These are phyloP conservation scores for Moricandia moricandioides DNA, from an alignment of 345 rosid genomes.

Conservation along the genomic window DNA sequence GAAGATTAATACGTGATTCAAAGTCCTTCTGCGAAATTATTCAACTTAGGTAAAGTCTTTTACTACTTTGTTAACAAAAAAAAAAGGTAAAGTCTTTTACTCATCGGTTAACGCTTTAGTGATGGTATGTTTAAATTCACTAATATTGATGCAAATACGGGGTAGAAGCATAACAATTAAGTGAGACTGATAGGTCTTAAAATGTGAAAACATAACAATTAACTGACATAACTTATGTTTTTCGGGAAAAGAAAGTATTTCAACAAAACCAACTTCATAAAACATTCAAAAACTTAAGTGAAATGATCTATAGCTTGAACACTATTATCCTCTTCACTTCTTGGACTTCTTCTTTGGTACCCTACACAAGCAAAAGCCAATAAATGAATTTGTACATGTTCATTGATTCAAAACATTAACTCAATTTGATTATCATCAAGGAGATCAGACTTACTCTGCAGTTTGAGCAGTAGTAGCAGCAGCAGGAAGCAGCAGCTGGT, in stretches of 20 bases:
- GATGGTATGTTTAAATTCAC: background rate
- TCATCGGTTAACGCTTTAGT: background rate
- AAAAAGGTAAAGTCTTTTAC: background rate
- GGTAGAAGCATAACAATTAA: background rate
- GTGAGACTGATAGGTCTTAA: background rate
- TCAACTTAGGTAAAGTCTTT: background rate
- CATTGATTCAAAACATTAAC: background rate
- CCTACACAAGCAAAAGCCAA: background rate
- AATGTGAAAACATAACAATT: constrained; percentile 17
- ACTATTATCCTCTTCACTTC: constrained; percentile 35
- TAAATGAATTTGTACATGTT: background rate
- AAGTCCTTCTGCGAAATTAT: background rate
- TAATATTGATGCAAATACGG: background rate
- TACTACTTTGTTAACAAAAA: too few relatives aligned
- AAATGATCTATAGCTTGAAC: constrained; percentile 14
- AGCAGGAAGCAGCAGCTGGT: constrained; percentile 15
- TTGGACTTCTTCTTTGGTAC: constrained; percentile 35
- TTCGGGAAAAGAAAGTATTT: constrained; percentile 12
- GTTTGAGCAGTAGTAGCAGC: background rate
- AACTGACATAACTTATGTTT: constrained; percentile 30
- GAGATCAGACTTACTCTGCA: constrained; percentile 23
- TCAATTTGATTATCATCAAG: background rate
- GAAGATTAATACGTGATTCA: background rate
- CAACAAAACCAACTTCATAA: constrained; percentile 21
- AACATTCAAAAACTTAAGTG: constrained; percentile 32